phyloP scores from a whole-genome alignment of 2,329 filamentous ascomycete genomes.

The Claviceps digitariae region DNA sequence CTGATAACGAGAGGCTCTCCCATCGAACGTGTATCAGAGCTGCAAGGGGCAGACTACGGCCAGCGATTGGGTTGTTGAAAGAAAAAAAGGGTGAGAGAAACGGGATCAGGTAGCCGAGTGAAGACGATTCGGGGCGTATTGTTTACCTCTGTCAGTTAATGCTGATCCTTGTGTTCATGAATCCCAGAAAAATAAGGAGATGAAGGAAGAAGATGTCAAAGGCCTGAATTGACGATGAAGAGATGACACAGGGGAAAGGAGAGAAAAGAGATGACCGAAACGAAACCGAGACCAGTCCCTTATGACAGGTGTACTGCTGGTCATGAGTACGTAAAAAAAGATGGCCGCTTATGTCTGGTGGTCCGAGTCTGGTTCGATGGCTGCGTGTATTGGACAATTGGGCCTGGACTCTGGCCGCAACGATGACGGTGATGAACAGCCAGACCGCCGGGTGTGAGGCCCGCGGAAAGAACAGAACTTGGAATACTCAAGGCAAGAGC shows the following conservation, averaged over 20 bases:
- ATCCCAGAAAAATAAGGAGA: not conserved
- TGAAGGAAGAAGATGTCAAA: not conserved
- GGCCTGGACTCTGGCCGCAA: not conserved
- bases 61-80: constrained; percentile 3
- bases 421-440: not conserved
- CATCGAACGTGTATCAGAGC: constrained; percentile 25
- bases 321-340: not conserved
- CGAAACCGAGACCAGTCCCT: not conserved
- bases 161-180: not conserved
- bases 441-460: not conserved
- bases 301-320: not conserved
- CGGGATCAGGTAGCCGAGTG: not conserved
- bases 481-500: not conserved
- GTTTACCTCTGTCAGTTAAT: not conserved
- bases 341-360: not conserved
- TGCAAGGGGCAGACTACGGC: constrained; percentile 5
- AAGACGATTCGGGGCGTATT: not conserved
- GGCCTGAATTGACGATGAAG: constrained; percentile 1
- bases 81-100: not conserved
- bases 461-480: not conserved
- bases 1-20: constrained; percentile 24
- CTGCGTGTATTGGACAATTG: not conserved
- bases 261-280: not conserved
- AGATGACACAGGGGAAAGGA: not conserved
- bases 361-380: not conserved